Evolutionary conservation across 2,329 filamentous ascomycete species (phyloP).

Genomic region (Venturia pyrina): DNA sequence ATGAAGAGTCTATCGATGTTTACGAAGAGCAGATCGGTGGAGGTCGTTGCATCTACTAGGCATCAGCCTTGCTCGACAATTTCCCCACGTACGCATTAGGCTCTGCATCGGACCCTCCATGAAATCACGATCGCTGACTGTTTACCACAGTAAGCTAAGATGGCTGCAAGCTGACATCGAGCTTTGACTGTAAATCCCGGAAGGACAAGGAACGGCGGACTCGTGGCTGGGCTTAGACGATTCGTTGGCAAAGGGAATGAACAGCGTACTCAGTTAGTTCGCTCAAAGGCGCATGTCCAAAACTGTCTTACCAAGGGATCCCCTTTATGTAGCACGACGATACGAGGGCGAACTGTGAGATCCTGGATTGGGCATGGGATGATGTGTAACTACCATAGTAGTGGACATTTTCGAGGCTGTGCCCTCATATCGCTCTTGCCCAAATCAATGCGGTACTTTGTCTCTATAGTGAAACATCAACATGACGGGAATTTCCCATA

Average conservation of each 20-base stretch:
- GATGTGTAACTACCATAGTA: neutral
- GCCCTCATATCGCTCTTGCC: neutral
- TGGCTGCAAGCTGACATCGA: neutral
- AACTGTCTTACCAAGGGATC: neutral
- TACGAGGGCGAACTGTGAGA: neutral
- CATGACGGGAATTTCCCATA: neutral
- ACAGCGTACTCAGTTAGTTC: neutral
- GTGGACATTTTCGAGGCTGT: neutral
- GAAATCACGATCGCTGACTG: no score
- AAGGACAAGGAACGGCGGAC: neutral
- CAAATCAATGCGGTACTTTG: neutral
- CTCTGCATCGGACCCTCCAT: neutral
- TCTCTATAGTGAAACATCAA: neutral
- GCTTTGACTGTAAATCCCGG: neutral
- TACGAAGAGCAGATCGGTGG: conserved; percentile 8
- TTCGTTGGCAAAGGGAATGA: neutral
- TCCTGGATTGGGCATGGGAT: neutral
- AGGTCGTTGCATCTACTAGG: neutral
- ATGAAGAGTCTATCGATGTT: conserved; percentile 1
- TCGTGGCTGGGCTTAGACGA: neutral
- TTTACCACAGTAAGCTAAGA: no score
- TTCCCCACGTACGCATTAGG: neutral
- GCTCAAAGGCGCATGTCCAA: neutral
- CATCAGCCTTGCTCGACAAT: neutral
- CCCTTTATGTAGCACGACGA: neutral